Base-by-base conservation (phyloP, 2,329 filamentous ascomycete species). In the Talaromyces islandicus region DNA sequence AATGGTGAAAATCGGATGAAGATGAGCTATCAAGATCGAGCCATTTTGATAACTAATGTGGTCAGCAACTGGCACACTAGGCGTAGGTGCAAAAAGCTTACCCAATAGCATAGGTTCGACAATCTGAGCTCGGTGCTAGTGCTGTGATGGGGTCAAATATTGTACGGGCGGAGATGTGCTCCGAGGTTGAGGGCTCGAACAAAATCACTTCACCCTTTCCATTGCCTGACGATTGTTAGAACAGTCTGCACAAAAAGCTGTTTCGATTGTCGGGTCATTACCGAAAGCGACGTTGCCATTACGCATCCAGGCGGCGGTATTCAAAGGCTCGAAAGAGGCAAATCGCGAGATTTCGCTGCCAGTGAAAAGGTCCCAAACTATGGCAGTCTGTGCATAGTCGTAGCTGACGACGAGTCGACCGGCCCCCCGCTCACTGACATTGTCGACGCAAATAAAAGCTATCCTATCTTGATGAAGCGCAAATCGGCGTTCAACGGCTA, bases 231-330 rank as follows among this genome's bases (percentile, higher is more conserved):
- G 68, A 65, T 27, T 48, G 41, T 58, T 53, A 57, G 70, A 56
- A 59, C 41, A 57, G 32, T 19, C 52, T 29, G 17, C 46, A 7
- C 32, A 29, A 6, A n/a, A 53, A 59, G 29, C 7, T 30, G 24
- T 38, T 38, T 7, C 46, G 61, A 21, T 46, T 27, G 27, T 58
- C 57, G 21, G 62, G 29, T 35, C 41, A 87, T 75, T 81, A 97
- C 93, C 94, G 80, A 97, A 97, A 41, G 91, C 93, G 66, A 99
- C 88, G 77, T 96, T 96, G 58, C 94, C 94, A 77, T 97, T 97
- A 51, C 88, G 85, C 92, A 99, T 97, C 91, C 94, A 99, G 12
- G 90, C 83, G 41, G 92, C 93, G 30, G 91, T 88, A 24, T 87
- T 88, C 64, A 97, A 83, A 65, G 90, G 85, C 70, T 96, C 91